Evolutionary conservation across 1,284 basidiomycete genomes (phyloP), one percentile per base, ranked within the genome.

Genomic region (Fomitopsis pinicola): DNA sequence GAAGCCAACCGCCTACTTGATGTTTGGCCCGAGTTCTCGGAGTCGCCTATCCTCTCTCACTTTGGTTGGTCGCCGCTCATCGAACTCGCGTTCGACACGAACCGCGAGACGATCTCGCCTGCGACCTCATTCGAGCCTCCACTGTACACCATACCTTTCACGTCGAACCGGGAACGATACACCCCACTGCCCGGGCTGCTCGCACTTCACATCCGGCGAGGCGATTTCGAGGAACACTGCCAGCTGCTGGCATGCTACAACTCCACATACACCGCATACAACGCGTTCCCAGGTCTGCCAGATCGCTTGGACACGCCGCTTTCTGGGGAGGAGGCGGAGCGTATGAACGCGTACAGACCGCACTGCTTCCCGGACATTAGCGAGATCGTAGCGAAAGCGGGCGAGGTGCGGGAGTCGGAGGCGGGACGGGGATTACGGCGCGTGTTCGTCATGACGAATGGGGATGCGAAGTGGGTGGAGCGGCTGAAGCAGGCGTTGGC

Each of bases 401-500:
- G 69, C n/a, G 68, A 77, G 42, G 74, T 85, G 30, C 63, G 58
- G 62, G 65, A n/a, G 66, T 66, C 60, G 55, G 65, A 57, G 15
- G 68, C 67, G 8, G 68, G 63, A 33, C 40, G 42, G 15, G 69
- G 65, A 42, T 63, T 82, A 57, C 67, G 70, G 62, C 67, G 68
- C 57, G 55, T 86, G 28, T 85, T 82, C 64, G 73, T 87, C 55
- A 80, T 86, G 80, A 85, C 85, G 42, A 86, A 87, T 57, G 85
- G 77, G 1, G 67, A 75, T 22, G 59, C 45, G 40, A 71, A 68
- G 56, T 79, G 77, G 69, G 55, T 77, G 30, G 45, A 66, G 1
- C 76, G 82, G 61, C 74, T 87, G 28, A 78, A 78, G 65, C 59
- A 62, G 0, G 79, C 76, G 30, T 65, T 85, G 38, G 45, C 57